Percentiles rank a stretch among this genome's conserved stretches.
These are phyloP conservation scores for Plantago elongata DNA, from an alignment of 257 asterid species.

Conservation along the genomic window DNA sequence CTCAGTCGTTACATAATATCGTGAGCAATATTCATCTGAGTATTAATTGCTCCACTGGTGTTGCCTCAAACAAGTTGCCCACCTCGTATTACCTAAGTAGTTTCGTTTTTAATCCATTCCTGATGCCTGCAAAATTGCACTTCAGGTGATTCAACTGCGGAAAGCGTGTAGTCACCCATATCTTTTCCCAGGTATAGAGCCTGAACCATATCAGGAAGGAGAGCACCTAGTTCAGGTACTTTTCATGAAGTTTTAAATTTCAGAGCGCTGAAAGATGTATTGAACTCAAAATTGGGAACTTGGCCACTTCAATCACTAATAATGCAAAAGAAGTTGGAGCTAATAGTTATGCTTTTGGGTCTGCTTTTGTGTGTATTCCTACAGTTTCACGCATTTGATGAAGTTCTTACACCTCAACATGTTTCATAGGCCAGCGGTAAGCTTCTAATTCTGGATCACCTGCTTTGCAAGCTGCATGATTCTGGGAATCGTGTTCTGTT, in stretches of 20 bases:
- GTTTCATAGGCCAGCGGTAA: constrained; percentile 80
- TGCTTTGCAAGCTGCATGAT: constrained; percentile 61
- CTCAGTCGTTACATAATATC: constrained; percentile 73
- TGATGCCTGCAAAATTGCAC: constrained; percentile 23
- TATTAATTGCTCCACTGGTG: not conserved
- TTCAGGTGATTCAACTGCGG: constrained; percentile 89
- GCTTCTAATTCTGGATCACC: constrained; percentile 72
- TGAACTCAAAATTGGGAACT: constrained; percentile 10
- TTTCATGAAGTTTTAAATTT: constrained; percentile 18
- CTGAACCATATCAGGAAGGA: constrained; percentile 97
- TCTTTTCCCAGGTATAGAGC: constrained; percentile 96
- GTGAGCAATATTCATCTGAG: constrained; percentile 35
- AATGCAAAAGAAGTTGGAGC: not conserved
- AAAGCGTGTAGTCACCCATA: constrained; percentile 98
- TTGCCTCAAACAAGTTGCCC: not conserved
- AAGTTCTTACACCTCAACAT: constrained; percentile 11
- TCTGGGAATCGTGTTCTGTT: constrained; percentile 76
- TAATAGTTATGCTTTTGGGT: constrained; percentile 8
- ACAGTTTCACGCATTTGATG: constrained; percentile 8
- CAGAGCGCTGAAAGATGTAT: constrained; percentile 1
- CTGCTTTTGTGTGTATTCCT: constrained; percentile 17
- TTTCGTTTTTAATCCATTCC: constrained; percentile 14
- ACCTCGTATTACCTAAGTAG: not conserved
- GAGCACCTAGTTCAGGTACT: constrained; percentile 94
- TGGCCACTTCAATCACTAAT: not conserved